These are phyloP conservation scores for Fusarium beomiforme DNA, from an alignment of 2,329 filamentous ascomycete genomes.

Conservation along the genomic window DNA sequence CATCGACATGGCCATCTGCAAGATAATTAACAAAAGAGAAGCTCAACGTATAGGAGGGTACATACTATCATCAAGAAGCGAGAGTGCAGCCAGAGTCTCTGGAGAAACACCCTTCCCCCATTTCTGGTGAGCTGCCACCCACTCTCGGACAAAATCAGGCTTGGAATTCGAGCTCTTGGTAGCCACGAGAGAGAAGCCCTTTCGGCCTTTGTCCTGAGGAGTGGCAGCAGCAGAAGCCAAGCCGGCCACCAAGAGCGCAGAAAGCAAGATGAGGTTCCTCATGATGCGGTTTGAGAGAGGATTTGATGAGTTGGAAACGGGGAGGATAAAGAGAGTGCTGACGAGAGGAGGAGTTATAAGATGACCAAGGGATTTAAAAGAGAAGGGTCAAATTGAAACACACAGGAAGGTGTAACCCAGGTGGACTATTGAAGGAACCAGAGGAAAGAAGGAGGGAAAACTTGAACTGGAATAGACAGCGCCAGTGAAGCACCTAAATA, in stretches of 20 bases:
- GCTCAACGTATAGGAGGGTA: no score
- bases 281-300: conserved; percentile 8
- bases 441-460: not conserved
- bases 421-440: not conserved
- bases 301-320: not conserved
- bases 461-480: not conserved
- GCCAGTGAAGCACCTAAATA: conserved; percentile 12
- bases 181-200: conserved; percentile 46
- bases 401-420: not conserved
- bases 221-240: conserved; percentile 20
- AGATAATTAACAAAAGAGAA: conserved; percentile 15
- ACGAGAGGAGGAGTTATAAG: not conserved
- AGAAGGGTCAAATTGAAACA: no score
- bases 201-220: conserved; percentile 8
- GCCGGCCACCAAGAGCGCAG: conserved; percentile 19
- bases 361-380: no score
- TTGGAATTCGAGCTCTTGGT: conserved; percentile 31
- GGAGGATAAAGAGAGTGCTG: not conserved
- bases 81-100: conserved; percentile 37
- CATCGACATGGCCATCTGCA: conserved; percentile 48
- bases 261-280: conserved; percentile 27
- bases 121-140: conserved; percentile 47
- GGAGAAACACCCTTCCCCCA: conserved; percentile 45
- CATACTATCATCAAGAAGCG: conserved; percentile 46
- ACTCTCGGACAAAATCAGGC: conserved; percentile 48